A percentile compares a stretch with the other conserved stretches of the same genome.
Conservation (phyloP, 768 basidiomycete species). For the Cystofilobasidium bisporidii region DNA sequence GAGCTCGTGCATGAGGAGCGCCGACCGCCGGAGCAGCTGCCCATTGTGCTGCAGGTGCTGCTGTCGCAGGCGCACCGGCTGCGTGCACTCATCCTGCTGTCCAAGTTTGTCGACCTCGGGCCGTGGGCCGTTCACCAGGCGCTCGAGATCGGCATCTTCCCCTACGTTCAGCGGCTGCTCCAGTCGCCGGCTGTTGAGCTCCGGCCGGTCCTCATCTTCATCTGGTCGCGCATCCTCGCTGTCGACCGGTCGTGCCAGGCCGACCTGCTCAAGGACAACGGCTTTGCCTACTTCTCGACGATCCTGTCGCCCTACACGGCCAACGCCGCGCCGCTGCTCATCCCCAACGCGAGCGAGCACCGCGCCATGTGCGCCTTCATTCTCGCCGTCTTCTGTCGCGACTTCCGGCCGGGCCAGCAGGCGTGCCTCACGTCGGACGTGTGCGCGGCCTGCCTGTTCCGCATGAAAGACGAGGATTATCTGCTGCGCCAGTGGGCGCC, state of each 20-base stretch:
- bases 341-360: constrained; percentile 92
- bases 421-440: constrained; percentile 61
- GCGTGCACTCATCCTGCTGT: constrained; percentile 85
- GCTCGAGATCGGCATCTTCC: constrained; percentile 93
- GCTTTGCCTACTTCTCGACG: constrained; percentile 46
- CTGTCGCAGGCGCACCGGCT: constrained; percentile 92
- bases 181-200: constrained; percentile 90
- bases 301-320: constrained; percentile 46
- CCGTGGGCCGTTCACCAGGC: constrained; percentile 98
- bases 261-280: constrained; percentile 66
- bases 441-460: constrained; percentile 75
- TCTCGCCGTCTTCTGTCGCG: constrained; percentile 77
- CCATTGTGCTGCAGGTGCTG: constrained; percentile 93
- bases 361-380: constrained; percentile 99
- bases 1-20: constrained; percentile 21
- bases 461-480: constrained; percentile 81
- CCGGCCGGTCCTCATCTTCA: constrained; percentile 96
- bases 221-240: constrained; percentile 95
- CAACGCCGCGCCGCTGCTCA: constrained; percentile 43
- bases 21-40: constrained; percentile 87
- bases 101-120: constrained; percentile 94
- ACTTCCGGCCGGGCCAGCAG: constrained; percentile 73
- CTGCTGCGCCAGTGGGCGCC: constrained; percentile 88
- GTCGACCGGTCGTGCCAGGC: constrained; percentile 89
- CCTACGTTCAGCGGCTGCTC: constrained; percentile 90